These are phyloP conservation scores for Pelargonium australe DNA, from an alignment of 441 rosid genomes.

Conservation along the genomic window DNA sequence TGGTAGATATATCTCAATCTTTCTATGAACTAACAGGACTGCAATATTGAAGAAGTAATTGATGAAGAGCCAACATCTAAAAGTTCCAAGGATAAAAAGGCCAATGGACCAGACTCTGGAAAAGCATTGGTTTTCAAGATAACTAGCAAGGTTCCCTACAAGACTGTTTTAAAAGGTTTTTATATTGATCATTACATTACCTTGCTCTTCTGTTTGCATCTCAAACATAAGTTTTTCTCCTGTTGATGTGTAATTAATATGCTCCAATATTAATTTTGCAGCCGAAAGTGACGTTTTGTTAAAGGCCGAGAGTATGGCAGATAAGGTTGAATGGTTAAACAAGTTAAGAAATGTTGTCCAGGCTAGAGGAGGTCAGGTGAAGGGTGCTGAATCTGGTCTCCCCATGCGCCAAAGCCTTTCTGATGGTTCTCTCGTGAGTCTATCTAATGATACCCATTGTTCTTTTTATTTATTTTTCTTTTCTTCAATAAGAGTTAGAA, in stretches of 20 bases:
- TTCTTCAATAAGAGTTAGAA: conserved; percentile 1
- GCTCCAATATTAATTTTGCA: conserved; percentile 32
- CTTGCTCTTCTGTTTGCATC: not conserved
- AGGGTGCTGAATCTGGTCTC: conserved; percentile 39
- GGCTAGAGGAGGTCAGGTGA: conserved; percentile 63
- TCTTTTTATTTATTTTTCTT: too few relatives aligned
- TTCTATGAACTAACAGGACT: conserved; percentile 54
- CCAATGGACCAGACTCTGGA: conserved; percentile 66
- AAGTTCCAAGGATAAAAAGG: conserved; percentile 85
- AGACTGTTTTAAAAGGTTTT: conserved; percentile 88
- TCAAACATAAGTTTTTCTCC: not conserved
- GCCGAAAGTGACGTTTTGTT: conserved; percentile 79
- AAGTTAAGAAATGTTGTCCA: conserved; percentile 66
- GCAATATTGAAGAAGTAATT: conserved; percentile 66
- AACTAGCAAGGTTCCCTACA: conserved; percentile 81
- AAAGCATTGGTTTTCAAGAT: conserved; percentile 75
- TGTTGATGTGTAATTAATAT: conserved; percentile 9
- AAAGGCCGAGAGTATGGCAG: conserved; percentile 85
- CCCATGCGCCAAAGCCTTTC: conserved; percentile 87
- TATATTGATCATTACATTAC: conserved; percentile 11
- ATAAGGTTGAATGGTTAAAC: conserved; percentile 82
- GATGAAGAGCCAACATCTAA: conserved; percentile 69
- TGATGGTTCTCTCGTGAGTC: conserved; percentile 97
- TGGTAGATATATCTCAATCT: conserved; percentile 10
- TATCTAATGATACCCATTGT: conserved; percentile 8